Base-by-base conservation (phyloP, 2,329 filamentous ascomycete genomes). In the Beauveria medogensis region DNA sequence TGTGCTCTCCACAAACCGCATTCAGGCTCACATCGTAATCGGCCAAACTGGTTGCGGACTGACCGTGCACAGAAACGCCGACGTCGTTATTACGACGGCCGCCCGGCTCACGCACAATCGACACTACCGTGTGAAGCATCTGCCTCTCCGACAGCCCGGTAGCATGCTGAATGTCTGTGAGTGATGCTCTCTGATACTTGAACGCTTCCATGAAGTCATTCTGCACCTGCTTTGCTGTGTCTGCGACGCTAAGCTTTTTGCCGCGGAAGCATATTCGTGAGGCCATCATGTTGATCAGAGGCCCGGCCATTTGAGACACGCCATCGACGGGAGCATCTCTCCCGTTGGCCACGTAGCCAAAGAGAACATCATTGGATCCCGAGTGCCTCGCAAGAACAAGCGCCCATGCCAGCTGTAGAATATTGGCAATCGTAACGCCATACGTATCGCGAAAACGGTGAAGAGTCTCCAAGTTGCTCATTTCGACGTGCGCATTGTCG, bases 391-490 rank as follows among this genome's bases (percentile, higher is more conserved):
- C 47, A 34, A 64, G 34, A 2, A 59, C 34, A 43, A 46, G 20
- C 10, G 63, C 60, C 18, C 60, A 64, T 1, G 60, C 60, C 9
- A 59, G 18, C 8, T 59, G 60, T 1, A 64, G 47, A 1, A 64
- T 20, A 22, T 73, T 72, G 1, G 77, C 75, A 5, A 77, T 68
- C 0, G 68, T 67, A 47, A 77, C 73, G 10, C 71, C 68, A 1
- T 46, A 46, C 12, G 5, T 24, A 46, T 46, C 44, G 9, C 44
- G 44, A 1, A 46, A 46, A 46, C 20, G 44, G n/a, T 22, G 14
- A 16, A 46, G 44, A 46, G 44, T 2, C 20, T 46, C 44, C 44
- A 46, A 46, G 12, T 24, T 46, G 44, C 20, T 6, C 64, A 66
- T 41, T 16, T 22, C 37, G n/a, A 37, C 20, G 37, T 40, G 26